Conservation (phyloP, 2,329 filamentous ascomycete genomes). For the Neofusicoccum umdonicola region DNA sequence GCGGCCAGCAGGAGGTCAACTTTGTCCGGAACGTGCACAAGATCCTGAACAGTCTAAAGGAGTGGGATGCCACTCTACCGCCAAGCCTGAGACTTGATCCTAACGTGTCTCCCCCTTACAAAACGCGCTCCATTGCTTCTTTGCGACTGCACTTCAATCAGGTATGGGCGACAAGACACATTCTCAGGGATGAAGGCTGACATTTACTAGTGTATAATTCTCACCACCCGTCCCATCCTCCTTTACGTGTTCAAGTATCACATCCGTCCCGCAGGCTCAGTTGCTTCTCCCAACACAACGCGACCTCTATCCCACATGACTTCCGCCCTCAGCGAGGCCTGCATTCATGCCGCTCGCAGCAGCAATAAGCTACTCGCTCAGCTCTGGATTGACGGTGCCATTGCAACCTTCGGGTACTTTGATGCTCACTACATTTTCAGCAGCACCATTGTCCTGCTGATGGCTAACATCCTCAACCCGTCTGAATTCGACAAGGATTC, state of each 20-base stretch:
- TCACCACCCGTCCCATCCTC: conserved; percentile 40
- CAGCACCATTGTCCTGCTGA: conserved; percentile 24
- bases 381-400: conserved; percentile 27
- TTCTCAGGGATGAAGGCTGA: neutral
- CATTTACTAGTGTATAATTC: conserved; percentile 36
- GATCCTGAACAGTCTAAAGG: conserved; percentile 38
- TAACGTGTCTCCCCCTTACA: conserved; percentile 27
- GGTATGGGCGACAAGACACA: neutral
- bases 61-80: conserved; percentile 39
- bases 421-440: conserved; percentile 30
- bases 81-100: conserved; percentile 33
- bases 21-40: conserved; percentile 40
- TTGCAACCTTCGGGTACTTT: conserved; percentile 30
- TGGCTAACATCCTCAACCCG: conserved; percentile 26
- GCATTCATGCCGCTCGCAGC: conserved; percentile 27
- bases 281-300: conserved; percentile 9
- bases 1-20: conserved; percentile 20
- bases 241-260: conserved; percentile 37
- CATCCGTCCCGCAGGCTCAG: conserved; percentile 7
- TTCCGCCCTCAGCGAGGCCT: conserved; percentile 31
- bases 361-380: conserved; percentile 26
- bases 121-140: conserved; percentile 11
- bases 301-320: conserved; percentile 29
- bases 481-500: conserved; percentile 24
- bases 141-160: conserved; percentile 17